These are phyloP conservation scores for Trypanosoma melophagium DNA, from an alignment of 208 protist species.

Conservation along the genomic window DNA sequence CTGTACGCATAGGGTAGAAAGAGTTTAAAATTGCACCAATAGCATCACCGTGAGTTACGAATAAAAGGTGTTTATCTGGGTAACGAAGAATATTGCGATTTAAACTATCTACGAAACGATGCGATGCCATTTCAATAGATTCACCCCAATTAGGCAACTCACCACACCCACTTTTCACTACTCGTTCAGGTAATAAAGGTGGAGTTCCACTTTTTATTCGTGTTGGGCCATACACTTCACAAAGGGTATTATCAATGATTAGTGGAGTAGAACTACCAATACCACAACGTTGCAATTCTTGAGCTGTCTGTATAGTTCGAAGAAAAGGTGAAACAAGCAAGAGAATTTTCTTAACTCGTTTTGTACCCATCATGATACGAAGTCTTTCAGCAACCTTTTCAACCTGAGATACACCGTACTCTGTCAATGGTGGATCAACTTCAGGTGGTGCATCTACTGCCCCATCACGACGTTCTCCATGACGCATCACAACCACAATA, in stretches of 20 bases:
- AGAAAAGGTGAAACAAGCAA: slow-evolving; percentile 72
- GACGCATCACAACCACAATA: slow-evolving; percentile 72
- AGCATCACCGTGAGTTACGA: slow-evolving; percentile 85
- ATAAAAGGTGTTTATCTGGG: slow-evolving; percentile 30
- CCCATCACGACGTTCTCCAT: slow-evolving; percentile 79
- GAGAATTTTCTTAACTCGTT: slow-evolving; percentile 26
- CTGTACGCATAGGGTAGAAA: slow-evolving; percentile 66
- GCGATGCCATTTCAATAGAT: slow-evolving; percentile 45
- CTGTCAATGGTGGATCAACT: slow-evolving; percentile 71
- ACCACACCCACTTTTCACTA: slow-evolving; percentile 21
- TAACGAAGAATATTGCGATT: background rate
- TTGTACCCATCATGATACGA: slow-evolving; percentile 30
- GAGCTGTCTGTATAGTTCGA: slow-evolving; percentile 67
- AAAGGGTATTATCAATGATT: slow-evolving; percentile 63
- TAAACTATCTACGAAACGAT: slow-evolving; percentile 26
- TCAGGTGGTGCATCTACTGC: slow-evolving; percentile 44
- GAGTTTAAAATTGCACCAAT: slow-evolving; percentile 53
- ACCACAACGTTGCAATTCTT: slow-evolving; percentile 42
- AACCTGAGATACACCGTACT: slow-evolving; percentile 44
- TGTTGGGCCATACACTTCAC: slow-evolving; percentile 76
- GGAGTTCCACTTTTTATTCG: slow-evolving; percentile 45
- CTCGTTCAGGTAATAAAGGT: slow-evolving; percentile 11
- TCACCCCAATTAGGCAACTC: slow-evolving; percentile 68
- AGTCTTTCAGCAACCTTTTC: slow-evolving; percentile 35
- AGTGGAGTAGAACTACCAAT: slow-evolving; percentile 36